Conservation (phyloP, 2,329 filamentous ascomycete species). For the Ceratocystis eucalypticola region DNA sequence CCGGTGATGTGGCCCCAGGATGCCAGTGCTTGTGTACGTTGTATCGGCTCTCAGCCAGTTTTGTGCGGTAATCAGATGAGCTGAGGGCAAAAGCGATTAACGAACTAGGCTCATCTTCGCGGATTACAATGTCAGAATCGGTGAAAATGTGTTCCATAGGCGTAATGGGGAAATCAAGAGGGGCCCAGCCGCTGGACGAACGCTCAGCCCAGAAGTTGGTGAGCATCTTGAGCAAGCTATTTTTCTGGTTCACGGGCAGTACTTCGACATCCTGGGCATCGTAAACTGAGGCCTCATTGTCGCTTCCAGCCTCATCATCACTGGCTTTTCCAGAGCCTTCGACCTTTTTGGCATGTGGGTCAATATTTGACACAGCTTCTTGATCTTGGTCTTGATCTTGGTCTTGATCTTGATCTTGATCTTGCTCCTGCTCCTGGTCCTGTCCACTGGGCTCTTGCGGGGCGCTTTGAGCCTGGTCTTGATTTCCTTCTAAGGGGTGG, state of each 20-base stretch:
- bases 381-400: constrained; percentile 20
- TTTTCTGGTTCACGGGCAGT: constrained; percentile 83
- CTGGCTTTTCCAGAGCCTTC: constrained; percentile 41
- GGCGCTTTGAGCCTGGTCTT: constrained; percentile 23
- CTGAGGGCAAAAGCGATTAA: constrained; percentile 86
- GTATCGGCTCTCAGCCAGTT: constrained; percentile 51
- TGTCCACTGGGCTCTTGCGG: constrained; percentile 17
- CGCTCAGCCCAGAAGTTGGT: constrained; percentile 98
- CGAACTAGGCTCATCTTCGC: constrained; percentile 93
- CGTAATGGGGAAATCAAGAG: constrained; percentile 81
- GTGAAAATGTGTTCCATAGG: constrained; percentile 89
- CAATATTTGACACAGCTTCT: neutral
- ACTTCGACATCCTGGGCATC: constrained; percentile 44
- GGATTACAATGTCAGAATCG: constrained; percentile 91
- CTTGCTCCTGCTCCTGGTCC: constrained; percentile 19
- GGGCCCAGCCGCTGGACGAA: constrained; percentile 86
- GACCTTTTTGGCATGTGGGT: constrained; percentile 25
- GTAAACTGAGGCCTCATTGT: constrained; percentile 54
- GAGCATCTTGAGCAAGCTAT: constrained; percentile 84
- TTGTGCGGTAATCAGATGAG: constrained; percentile 73
- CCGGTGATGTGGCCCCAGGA: neutral
- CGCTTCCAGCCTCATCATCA: constrained; percentile 59
- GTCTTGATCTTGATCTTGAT: neutral
- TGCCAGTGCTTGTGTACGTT: constrained; percentile 18
- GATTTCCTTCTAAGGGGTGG: constrained; percentile 21